phyloP scores from a whole-genome alignment of 1,139 yeast species.

The Candida tetrigidarum region DNA sequence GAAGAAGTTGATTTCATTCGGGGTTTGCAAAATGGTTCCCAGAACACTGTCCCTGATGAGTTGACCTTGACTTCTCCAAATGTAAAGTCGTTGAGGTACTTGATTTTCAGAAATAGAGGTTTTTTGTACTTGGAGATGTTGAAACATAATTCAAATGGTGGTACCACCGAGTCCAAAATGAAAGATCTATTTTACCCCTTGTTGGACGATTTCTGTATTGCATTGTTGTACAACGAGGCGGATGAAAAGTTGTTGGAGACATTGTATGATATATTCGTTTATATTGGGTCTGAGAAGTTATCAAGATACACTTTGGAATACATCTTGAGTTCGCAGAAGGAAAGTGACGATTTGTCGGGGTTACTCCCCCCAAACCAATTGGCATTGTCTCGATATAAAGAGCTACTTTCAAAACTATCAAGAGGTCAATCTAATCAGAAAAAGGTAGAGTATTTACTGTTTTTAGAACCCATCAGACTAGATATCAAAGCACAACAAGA shows the following conservation, averaged over 20 bases:
- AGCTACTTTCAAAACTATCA: not conserved
- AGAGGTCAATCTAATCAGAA: not conserved
- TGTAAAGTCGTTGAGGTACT: constrained; percentile 70
- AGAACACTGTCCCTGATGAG: constrained; percentile 42
- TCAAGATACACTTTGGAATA: constrained; percentile 70
- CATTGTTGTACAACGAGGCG: constrained; percentile 66
- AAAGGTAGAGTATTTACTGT: constrained; percentile 19
- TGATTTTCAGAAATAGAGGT: constrained; percentile 84
- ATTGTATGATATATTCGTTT: constrained; percentile 51
- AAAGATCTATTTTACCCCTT: constrained; percentile 41
- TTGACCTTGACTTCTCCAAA: constrained; percentile 62
- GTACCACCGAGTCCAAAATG: constrained; percentile 14
- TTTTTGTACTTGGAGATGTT: constrained; percentile 62
- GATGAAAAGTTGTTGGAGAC: constrained; percentile 56
- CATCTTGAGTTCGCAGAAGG: constrained; percentile 50
- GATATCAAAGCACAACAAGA: constrained; percentile 30
- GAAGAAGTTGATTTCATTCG: constrained; percentile 44
- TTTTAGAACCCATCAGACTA: constrained; percentile 31
- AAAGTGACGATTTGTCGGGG: constrained; percentile 50
- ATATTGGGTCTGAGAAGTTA: constrained; percentile 52
- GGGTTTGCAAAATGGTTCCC: constrained; percentile 46
- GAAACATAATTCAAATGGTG: constrained; percentile 15
- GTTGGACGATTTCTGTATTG: constrained; percentile 59
- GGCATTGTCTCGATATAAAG: not conserved
- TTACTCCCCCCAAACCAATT: constrained; percentile 30